Evolutionary conservation across 768 basidiomycete genomes (phyloP).

Genomic region (Lentinula raphanica): DNA sequence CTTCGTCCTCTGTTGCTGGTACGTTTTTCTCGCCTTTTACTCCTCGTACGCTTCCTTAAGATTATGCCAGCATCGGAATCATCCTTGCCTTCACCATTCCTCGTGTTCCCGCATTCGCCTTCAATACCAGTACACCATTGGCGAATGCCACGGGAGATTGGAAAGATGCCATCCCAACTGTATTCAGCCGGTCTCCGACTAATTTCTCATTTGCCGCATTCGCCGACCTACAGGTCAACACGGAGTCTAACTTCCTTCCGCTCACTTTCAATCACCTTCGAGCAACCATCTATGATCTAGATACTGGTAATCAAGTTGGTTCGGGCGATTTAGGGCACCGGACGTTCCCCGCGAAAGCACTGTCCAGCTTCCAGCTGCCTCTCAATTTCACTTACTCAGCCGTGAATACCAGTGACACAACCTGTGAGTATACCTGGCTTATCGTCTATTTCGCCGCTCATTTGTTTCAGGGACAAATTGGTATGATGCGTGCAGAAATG

Average conservation of each 20-base stretch:
- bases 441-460: constrained; percentile 4
- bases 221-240: constrained; percentile 74
- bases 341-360: constrained; percentile 61
- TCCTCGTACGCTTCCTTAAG: neutral
- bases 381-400: constrained; percentile 82
- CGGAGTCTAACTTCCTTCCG: constrained; percentile 69
- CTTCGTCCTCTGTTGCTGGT: constrained; percentile 47
- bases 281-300: constrained; percentile 67
- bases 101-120: constrained; percentile 68
- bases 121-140: constrained; percentile 57
- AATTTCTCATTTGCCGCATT: constrained; percentile 87
- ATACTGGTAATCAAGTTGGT: constrained; percentile 59
- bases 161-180: constrained; percentile 48
- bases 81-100: constrained; percentile 78
- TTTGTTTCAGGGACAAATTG: constrained; percentile 56
- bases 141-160: constrained; percentile 52
- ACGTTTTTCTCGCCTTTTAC: constrained; percentile 5
- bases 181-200: constrained; percentile 69
- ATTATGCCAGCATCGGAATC: constrained; percentile 48
- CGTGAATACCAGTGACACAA: constrained; percentile 73
- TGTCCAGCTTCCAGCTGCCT: constrained; percentile 64
- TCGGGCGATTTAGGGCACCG: constrained; percentile 55
- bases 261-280: constrained; percentile 63
- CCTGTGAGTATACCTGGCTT: constrained; percentile 48
- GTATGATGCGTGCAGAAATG: constrained; percentile 75